Evolutionary conservation across 306 rosid genomes (phyloP).

Genomic region (Prunus persica): DNA sequence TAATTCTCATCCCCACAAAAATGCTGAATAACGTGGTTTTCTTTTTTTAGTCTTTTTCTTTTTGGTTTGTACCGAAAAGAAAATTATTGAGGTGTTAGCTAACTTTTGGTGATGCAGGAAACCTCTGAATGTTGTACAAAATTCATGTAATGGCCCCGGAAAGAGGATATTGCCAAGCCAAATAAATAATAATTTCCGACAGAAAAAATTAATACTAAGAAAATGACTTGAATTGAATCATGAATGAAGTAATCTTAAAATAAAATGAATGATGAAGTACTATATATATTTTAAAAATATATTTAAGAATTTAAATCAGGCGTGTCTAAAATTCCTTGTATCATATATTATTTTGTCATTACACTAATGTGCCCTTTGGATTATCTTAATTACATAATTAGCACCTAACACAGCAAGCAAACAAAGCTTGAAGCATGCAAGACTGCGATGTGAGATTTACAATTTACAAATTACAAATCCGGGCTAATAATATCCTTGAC

Average conservation of each 20-base stretch:
- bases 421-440: neutral
- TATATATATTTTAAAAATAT: neutral
- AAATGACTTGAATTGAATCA: neutral
- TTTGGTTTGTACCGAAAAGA: neutral
- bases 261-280: neutral
- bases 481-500: neutral
- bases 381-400: neutral
- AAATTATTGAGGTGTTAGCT: neutral
- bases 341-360: neutral
- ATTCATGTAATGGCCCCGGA: neutral
- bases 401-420: neutral
- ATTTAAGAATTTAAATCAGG: neutral
- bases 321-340: neutral
- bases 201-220: neutral
- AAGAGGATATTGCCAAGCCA: neutral
- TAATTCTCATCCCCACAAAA: too few species aligned
- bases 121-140: neutral
- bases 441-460: neutral
- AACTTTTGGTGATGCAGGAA: neutral
- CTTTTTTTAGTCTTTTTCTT: neutral
- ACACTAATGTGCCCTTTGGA: neutral
- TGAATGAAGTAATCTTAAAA: neutral
- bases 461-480: constrained; percentile 2
- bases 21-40: too few species aligned
- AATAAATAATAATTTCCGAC: neutral